Evolutionary conservation across 2,329 filamentous ascomycete genomes (phyloP), one percentile per base, ranked within the genome.

Genomic region (Microsporum audouinii): DNA sequence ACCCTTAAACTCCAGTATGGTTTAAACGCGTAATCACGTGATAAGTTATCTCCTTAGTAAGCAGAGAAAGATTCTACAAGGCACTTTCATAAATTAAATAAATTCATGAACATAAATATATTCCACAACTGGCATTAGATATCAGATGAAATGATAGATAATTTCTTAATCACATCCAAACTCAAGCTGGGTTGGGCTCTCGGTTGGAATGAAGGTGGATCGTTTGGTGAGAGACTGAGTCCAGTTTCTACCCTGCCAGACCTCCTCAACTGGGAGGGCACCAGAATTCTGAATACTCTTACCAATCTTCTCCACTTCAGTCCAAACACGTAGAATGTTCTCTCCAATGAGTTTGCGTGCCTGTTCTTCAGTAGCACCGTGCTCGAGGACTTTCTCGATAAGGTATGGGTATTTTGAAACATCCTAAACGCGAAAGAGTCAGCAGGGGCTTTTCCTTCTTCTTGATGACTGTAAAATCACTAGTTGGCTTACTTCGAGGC

Each of bases 351-450:
- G 68, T 61, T 72, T 72, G 1, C 68, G 67, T 2, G 74, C 65
- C 65, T 76, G 72, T 27, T 73, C 70, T 55, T 76, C 72, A 0
- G 73, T 74, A 0, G 72, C 74, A 0, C 75, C 75, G 7, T 73
- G 67, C 41, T 75, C 71, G 6, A 77, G 63, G n/a, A 68, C 45
- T 2, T 62, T 60, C 47, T 63, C 65, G 7, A 67, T 61, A 7
- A 68, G 61, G 39, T 62, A 55, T 8, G 67, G 67, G 49, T 68
- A 69, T 59, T 67, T 65, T 5, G 66, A 66, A 6, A 66, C 66
- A 55, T 68, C 68, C 57, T 71, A 65, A 3, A 67, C 57, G 5
- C 33, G 27, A 45, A 55, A 27, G 10, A 14, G 14, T 59, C 34
- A 59, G 58, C 45, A 29, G 7, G 12, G 34, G 39, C 1, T 43